A percentile compares a stretch with the other conserved stretches of the same genome.
Evolutionary conservation across 768 basidiomycete genomes (phyloP).

Genomic region (Gloeostereum incarnatum): DNA sequence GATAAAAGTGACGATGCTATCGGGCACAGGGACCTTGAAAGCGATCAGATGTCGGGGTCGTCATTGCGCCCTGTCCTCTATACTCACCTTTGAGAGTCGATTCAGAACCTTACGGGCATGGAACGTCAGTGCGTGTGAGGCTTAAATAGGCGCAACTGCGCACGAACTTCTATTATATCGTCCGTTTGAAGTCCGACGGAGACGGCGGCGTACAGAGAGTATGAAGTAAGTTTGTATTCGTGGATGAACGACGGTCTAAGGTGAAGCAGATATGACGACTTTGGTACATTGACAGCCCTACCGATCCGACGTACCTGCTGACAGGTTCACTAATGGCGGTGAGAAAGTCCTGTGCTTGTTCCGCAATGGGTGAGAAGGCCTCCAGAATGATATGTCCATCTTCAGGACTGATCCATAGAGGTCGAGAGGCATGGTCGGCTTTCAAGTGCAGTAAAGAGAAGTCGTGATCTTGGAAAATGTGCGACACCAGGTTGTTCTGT

Average conservation of each 20-base stretch:
- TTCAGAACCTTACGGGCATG: constrained; percentile 56
- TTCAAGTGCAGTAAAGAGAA: constrained; percentile 85
- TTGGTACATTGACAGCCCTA: neutral
- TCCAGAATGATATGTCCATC: constrained; percentile 93
- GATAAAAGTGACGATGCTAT: constrained; percentile 78
- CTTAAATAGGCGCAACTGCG: constrained; percentile 13
- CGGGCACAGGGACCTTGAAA: constrained; percentile 81
- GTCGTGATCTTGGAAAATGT: constrained; percentile 80
- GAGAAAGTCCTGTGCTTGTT: constrained; percentile 97
- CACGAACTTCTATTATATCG: constrained; percentile 92
- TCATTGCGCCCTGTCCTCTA: too few species aligned
- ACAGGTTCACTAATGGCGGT: constrained; percentile 98
- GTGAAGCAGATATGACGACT: constrained; percentile 2
- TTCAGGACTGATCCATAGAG: constrained; percentile 93
- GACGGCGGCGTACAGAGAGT: constrained; percentile 97
- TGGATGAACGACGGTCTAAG: constrained; percentile 92
- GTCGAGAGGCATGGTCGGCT: constrained; percentile 83
- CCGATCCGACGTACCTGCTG: constrained; percentile 74
- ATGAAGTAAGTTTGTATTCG: constrained; percentile 97
- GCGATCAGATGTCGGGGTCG: too few species aligned
- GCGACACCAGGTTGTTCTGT: constrained; percentile 69
- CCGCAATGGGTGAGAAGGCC: constrained; percentile 95
- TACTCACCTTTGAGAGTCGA: constrained; percentile 75
- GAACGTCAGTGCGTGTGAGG: constrained; percentile 15
- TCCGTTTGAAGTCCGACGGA: constrained; percentile 97